These are phyloP conservation scores for Schwanniomyces pseudopolymorphus DNA, from an alignment of 805 yeast species.

Conservation along the genomic window DNA sequence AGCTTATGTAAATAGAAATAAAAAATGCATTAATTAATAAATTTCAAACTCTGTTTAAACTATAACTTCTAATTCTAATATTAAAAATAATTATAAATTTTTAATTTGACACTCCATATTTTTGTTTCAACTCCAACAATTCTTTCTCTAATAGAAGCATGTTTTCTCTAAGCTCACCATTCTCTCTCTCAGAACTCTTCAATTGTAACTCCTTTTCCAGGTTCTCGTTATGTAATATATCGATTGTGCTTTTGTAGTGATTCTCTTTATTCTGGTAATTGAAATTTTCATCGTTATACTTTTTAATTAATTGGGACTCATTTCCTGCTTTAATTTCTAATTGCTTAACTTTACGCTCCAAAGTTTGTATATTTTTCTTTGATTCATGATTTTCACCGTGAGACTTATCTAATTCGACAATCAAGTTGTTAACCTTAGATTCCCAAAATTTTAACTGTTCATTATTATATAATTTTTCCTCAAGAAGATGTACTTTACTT, in stretches of 20 bases:
- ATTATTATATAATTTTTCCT: constrained; percentile 47
- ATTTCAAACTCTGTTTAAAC: background rate
- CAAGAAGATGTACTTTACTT: constrained; percentile 43
- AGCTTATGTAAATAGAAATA: background rate
- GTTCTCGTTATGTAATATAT: constrained; percentile 37
- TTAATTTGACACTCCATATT: constrained; percentile 4
- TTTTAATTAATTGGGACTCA: constrained; percentile 49
- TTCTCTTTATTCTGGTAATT: constrained; percentile 52
- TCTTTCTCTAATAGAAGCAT: constrained; percentile 56
- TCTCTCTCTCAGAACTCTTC: constrained; percentile 55
- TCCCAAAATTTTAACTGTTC: constrained; percentile 65
- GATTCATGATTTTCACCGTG: constrained; percentile 51
- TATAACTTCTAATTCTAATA: background rate
- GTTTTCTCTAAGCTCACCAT: constrained; percentile 53
- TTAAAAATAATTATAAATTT: background rate
- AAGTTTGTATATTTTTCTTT: constrained; percentile 46
- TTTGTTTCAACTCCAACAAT: constrained; percentile 51
- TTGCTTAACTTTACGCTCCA: constrained; percentile 56
- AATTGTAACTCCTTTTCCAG: constrained; percentile 44
- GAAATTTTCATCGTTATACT: constrained; percentile 59
- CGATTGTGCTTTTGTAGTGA: constrained; percentile 37
- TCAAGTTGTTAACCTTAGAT: constrained; percentile 52
- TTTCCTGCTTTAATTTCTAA: constrained; percentile 51
- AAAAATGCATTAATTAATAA: background rate
- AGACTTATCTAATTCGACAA: constrained; percentile 47